A percentile compares a stretch with the other conserved stretches of the same genome.
Conservation (phyloP, 345 rosid species). For the Citrus medica region DNA sequence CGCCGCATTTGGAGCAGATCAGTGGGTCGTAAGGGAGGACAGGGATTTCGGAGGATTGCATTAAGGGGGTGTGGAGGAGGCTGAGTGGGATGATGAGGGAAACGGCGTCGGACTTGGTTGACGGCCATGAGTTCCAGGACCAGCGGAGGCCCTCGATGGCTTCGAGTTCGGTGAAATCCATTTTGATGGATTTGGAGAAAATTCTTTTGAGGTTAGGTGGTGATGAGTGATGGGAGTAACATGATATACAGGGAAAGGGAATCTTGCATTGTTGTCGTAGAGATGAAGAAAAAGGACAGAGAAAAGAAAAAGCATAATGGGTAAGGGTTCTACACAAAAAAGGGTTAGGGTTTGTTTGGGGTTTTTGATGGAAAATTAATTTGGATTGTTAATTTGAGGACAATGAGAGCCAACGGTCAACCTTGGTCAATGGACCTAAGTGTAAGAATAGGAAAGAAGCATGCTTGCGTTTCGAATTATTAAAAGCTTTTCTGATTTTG, state of each 20-base stretch:
- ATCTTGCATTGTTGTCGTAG: conserved; percentile 2
- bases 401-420: too few relatives aligned
- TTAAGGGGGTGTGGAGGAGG: conserved; percentile 81
- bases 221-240: neutral
- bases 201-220: neutral
- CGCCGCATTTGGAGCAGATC: conserved; percentile 62
- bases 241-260: neutral
- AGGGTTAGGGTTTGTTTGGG: neutral
- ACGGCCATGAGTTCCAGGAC: conserved; percentile 98
- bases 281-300: neutral
- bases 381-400: neutral
- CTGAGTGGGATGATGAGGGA: conserved; percentile 69
- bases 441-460: too few relatives aligned
- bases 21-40: conserved; percentile 82
- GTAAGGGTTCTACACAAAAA: too few relatives aligned
- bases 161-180: conserved; percentile 91
- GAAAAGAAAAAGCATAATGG: too few relatives aligned
- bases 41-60: conserved; percentile 81
- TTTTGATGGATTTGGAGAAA: conserved; percentile 6
- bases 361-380: neutral
- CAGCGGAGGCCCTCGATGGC: conserved; percentile 91
- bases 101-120: conserved; percentile 52
- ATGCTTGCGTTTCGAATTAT: too few relatives aligned
- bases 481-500: too few relatives aligned
- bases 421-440: too few relatives aligned